Evolutionary conservation across 2,329 filamentous ascomycete genomes (phyloP), one percentile per base, ranked within the genome.

Genomic region (Fusarium sp.): DNA sequence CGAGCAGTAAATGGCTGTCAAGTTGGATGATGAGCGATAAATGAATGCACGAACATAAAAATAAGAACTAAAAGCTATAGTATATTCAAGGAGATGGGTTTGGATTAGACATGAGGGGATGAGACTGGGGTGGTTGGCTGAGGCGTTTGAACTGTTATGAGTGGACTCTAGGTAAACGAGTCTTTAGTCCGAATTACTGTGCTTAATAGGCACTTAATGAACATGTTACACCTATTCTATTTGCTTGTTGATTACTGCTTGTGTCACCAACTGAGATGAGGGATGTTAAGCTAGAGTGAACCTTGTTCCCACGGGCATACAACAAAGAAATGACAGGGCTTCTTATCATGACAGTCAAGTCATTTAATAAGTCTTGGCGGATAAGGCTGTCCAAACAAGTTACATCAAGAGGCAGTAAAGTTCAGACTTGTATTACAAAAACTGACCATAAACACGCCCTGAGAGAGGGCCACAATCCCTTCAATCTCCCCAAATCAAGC

Each of bases 1-100:
- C 67, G 84, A 87, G 86, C 89, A 85, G 54, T 55, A 65, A 37
- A 60, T 15, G 56, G 19, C 15, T 10, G 28, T 30, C 2, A 48
- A 41, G 39, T 46, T 26, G 48, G 33, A 61, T 43, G 51, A 62
- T 51, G 55, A 58, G 53, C 17, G 52, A 58, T 40, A 54, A 54
- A 61, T 50, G 55, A 58, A 65, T 56, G 56, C 56, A 49, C 24
- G 24, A 60, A 46, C 28, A 28, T 33, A 41, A 37, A 35, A 49
- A 37, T 3, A 26, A 26, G 19, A 33, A 32, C n/a, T 10, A 51
- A 65, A 58, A 59, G 52, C 41, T 43, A 45, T 50, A 45, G 49
- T 22, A 35, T 24, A 43, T 40, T 48, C 17, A 41, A 40, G 47
- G 45, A 19, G 49, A 30, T 47, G 32, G n/a, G 54, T 24, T 48